Percentiles rank a stretch among this genome's conserved stretches.
Evolutionary conservation across 225 moss, liverwort and hornwort species (phyloP).

Genomic region (Marchantia polymorpha): DNA sequence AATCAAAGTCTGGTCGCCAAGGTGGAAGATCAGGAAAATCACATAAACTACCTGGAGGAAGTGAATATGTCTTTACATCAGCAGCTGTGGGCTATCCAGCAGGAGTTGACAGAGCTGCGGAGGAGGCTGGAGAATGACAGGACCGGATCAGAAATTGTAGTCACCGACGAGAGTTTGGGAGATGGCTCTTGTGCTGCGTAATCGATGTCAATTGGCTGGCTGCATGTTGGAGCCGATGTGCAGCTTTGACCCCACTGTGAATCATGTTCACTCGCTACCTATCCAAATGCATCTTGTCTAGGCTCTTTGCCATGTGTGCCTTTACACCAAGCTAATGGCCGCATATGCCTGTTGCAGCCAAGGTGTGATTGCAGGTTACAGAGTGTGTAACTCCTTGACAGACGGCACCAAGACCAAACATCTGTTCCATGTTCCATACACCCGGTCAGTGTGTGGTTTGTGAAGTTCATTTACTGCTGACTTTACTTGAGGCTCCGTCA

Average conservation of each 20-base stretch:
- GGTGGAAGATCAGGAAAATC: conserved; percentile 53
- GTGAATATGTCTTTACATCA: conserved; percentile 58
- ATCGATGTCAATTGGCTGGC: background rate
- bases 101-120: conserved; percentile 50
- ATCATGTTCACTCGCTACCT: conserved; percentile 31
- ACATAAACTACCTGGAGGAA: conserved; percentile 53
- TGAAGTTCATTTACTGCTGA: conserved; percentile 11
- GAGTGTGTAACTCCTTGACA: conserved; percentile 36
- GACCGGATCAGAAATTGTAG: conserved; percentile 37
- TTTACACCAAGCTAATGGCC: conserved; percentile 21
- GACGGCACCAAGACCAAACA: conserved; percentile 45
- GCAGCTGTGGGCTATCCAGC: conserved; percentile 56
- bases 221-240: background rate
- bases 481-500: conserved; percentile 5
- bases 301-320: conserved; percentile 12
- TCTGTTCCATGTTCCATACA: conserved; percentile 38
- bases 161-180: conserved; percentile 54
- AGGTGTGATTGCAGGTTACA: conserved; percentile 37
- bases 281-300: conserved; percentile 29
- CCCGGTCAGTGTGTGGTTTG: conserved; percentile 40
- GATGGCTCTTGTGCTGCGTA: conserved; percentile 25
- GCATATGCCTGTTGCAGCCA: conserved; percentile 28
- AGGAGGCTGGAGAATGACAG: conserved; percentile 35
- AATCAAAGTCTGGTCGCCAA: conserved; percentile 30
- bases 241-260: conserved; percentile 7